These are phyloP conservation scores for Piedraia hortae DNA, from an alignment of 2,329 filamentous ascomycete genomes.

Conservation along the genomic window DNA sequence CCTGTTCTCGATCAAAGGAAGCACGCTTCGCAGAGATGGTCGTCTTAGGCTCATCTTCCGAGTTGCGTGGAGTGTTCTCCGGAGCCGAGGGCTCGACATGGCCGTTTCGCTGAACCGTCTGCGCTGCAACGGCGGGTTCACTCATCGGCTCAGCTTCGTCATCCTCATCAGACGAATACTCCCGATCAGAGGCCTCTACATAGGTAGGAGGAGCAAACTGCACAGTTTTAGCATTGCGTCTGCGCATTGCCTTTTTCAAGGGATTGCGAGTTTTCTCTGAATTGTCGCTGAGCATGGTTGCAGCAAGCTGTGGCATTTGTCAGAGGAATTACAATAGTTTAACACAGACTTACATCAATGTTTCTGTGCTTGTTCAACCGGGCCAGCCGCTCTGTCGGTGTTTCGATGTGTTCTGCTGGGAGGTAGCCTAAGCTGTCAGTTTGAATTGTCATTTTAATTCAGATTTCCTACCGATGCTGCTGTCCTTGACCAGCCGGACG, in stretches of 20 bases:
- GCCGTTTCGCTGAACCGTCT: slow-evolving; percentile 5
- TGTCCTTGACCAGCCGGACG: slow-evolving; percentile 88
- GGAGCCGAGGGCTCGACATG: slow-evolving; percentile 6
- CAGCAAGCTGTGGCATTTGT: slow-evolving; percentile 26
- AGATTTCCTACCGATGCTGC: slow-evolving; percentile 42
- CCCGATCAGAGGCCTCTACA: slow-evolving; percentile 63
- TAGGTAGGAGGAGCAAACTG: slow-evolving; percentile 66
- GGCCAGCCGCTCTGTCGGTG: slow-evolving; percentile 77
- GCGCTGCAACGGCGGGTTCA: slow-evolving; percentile 6
- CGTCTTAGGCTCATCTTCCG: slow-evolving; percentile 4
- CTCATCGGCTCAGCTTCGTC: slow-evolving; percentile 6
- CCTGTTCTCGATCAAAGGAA: slow-evolving; percentile 11
- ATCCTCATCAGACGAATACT: slow-evolving; percentile 54
- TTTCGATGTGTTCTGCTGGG: slow-evolving; percentile 94
- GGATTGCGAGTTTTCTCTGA: slow-evolving; percentile 59
- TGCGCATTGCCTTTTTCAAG: slow-evolving; percentile 56
- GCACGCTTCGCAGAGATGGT: slow-evolving; percentile 8
- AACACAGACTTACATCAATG: slow-evolving; percentile 45
- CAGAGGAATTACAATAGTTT: slow-evolving; percentile 5
- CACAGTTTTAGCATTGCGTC: slow-evolving; percentile 62
- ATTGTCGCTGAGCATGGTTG: slow-evolving; percentile 43
- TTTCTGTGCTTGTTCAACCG: slow-evolving; percentile 94
- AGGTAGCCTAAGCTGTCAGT: slow-evolving; percentile 73
- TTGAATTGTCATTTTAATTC: slow-evolving; percentile 2
- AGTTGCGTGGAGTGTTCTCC: slow-evolving; percentile 5